A percentile compares a stretch with the other conserved stretches of the same genome.
These are phyloP conservation scores for Suillus paluster DNA, from an alignment of 768 basidiomycete genomes.

Conservation along the genomic window DNA sequence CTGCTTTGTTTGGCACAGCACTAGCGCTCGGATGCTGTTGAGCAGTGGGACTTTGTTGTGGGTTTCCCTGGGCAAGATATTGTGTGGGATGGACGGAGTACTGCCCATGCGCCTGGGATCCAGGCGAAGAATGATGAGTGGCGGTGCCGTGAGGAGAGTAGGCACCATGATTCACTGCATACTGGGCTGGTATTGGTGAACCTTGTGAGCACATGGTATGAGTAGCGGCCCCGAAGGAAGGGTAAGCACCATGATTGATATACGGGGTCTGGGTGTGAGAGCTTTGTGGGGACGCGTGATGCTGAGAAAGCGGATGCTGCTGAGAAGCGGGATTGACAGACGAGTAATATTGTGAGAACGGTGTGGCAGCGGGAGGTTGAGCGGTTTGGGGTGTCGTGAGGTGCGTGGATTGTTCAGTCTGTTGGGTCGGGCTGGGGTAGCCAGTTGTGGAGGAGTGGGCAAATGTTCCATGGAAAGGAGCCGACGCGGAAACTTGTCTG, in stretches of 20 bases:
- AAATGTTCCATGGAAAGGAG: background rate
- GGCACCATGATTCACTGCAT: background rate
- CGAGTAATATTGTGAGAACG: background rate
- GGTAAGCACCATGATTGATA: background rate
- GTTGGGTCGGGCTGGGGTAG: background rate
- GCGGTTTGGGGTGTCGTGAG: background rate
- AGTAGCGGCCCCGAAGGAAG: background rate
- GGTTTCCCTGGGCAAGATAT: background rate
- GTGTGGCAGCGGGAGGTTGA: background rate
- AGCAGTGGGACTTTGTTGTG: background rate
- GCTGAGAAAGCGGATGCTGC: slow-evolving; percentile 3
- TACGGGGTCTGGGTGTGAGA: slow-evolving; percentile 1
- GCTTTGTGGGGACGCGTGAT: background rate
- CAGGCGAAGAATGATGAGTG: background rate
- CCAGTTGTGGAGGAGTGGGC: background rate
- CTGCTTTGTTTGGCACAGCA: background rate
- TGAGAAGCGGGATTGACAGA: background rate
- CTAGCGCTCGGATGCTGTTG: background rate
- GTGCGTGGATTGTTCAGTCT: background rate
- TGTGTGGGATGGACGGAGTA: background rate
- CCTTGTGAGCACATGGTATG: background rate
- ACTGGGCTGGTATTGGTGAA: background rate
- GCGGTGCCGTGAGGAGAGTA: background rate
- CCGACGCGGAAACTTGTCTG: background rate
- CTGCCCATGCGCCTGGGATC: background rate